Evolutionary conservation across 306 rosid genomes (phyloP).

Genomic region (Trifolium repens): DNA sequence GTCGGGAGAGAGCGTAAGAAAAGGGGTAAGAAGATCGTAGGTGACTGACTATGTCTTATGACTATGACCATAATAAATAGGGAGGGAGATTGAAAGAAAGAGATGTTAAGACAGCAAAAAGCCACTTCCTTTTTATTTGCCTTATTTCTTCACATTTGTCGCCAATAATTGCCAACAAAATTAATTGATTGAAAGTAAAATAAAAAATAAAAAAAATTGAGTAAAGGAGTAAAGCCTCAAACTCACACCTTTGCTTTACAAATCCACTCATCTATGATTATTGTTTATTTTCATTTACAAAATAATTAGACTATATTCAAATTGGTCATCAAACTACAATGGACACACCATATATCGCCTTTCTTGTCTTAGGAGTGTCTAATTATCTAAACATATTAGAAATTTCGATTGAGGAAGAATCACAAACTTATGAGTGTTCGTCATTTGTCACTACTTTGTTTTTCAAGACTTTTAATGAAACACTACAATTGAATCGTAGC

Average conservation of each 20-base stretch:
- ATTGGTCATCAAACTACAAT: too few species aligned
- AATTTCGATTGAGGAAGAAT: too few species aligned
- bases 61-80: not conserved
- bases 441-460: too few species aligned
- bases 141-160: constrained; percentile 25
- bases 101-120: constrained; percentile 33
- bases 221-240: not conserved
- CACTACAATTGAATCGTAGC: too few species aligned
- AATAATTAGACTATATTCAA: too few species aligned
- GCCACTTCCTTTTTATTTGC: constrained; percentile 12
- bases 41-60: not conserved
- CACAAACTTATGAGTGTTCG: too few species aligned
- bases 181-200: too few species aligned
- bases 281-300: not conserved
- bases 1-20: not conserved
- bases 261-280: not conserved
- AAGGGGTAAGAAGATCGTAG: not conserved
- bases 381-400: too few species aligned
- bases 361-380: too few species aligned
- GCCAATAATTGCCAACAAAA: constrained; percentile 30
- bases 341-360: too few species aligned
- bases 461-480: too few species aligned
- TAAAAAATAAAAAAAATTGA: too few species aligned
- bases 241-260: not conserved
- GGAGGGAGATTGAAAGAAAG: constrained; percentile 7